These are phyloP conservation scores for Silene uniflora DNA, from an alignment of 148 eudicot genomes.

Conservation along the genomic window DNA sequence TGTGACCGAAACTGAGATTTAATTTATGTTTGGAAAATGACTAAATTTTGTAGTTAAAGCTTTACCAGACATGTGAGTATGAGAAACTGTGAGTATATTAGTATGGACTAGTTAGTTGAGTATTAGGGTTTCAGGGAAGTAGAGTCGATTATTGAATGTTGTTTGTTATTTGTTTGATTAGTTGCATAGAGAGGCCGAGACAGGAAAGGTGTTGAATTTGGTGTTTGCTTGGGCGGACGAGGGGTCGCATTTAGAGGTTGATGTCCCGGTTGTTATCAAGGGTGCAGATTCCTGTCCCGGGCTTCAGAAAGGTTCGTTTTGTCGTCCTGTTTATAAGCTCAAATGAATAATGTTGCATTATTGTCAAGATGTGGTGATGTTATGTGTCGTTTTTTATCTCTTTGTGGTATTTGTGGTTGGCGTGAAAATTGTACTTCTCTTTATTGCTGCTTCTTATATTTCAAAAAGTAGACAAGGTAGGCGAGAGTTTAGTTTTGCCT, in stretches of 20 bases:
- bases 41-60: too few relatives aligned
- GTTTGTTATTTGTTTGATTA: slow-evolving; percentile 24
- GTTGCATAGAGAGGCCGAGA: slow-evolving; percentile 67
- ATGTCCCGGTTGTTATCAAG: slow-evolving; percentile 79
- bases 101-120: too few relatives aligned
- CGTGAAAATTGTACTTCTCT: not conserved
- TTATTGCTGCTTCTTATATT: not conserved
- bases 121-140: not conserved
- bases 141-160: not conserved
- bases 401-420: not conserved
- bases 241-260: slow-evolving; percentile 62
- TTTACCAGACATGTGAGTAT: not conserved
- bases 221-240: slow-evolving; percentile 88
- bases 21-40: too few relatives aligned
- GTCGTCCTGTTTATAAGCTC: not conserved
- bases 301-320: slow-evolving; percentile 66
- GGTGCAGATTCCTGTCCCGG: slow-evolving; percentile 75
- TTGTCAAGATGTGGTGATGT: not conserved
- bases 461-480: not conserved
- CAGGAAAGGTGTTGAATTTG: slow-evolving; percentile 76
- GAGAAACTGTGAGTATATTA: not conserved
- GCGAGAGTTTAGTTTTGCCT: not conserved
- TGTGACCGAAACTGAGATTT: too few relatives aligned
- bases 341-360: not conserved
- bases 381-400: not conserved